Evolutionary conservation across 805 yeast species (phyloP), one percentile per base, ranked within the genome.

Genomic region (Priceomyces haplophilus): DNA sequence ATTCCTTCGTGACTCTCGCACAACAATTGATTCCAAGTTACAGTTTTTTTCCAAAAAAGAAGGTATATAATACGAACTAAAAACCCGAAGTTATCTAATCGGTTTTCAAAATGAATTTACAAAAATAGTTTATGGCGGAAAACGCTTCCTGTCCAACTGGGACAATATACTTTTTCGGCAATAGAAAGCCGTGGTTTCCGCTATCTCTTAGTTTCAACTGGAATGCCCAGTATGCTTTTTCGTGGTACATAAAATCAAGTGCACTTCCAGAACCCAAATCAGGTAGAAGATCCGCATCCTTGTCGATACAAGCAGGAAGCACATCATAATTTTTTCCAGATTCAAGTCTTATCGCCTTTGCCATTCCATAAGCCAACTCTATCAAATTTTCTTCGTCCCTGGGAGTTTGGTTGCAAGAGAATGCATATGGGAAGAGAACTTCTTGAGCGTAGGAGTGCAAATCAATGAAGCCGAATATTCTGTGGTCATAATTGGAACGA

Each of bases 391-490:
- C 96, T 50, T 80, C 77, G 56, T 88, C 96, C 30, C 91, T 64
- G 15, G 96, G 96, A 37, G 71, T 61, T 24, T 79, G 79, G 21
- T 73, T 76, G 61, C 96, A 88, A 1, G 90, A 80, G 56, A 75
- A 88, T 0, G 93, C 91, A 56, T 85, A 88, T 1, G 96, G 96
- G 57, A 82, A 85, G 20, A 88, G 66, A 21, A 88, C 76, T 51
- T 87, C 91, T 59, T 88, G 91, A 1, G 95, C 79, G 59, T 88
- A 88, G 1, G 95, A 85, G 57, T 87, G 95, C 51, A 87, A 73
- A 60, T 89, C 96, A 32, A 88, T 66, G 58, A 80, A 88, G 1
- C 95, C 96, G 58, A 78, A 77, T 27, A 86, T 76, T 30, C 76
- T 73, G 55, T 83, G 85, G 46, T 76, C 72, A 24, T 64, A 62